These are phyloP conservation scores for Chaetomiaceae sp. DNA, from an alignment of 2,329 filamentous ascomycete species.

Conservation along the genomic window DNA sequence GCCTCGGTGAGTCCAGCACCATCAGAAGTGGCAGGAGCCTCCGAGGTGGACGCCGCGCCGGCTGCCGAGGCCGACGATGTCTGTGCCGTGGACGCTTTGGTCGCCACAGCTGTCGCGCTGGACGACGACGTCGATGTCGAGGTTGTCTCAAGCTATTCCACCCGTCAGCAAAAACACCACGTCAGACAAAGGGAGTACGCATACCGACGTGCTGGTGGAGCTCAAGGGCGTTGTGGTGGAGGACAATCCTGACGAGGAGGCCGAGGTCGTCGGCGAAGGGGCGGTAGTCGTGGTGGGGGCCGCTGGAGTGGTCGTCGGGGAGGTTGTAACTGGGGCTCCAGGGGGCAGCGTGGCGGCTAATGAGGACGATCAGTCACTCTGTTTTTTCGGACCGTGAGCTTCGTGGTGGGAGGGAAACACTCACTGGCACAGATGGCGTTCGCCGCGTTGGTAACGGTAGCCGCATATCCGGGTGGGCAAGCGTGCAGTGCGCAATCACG, in stretches of 20 bases:
- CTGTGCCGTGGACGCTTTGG: not conserved
- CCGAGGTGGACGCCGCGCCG: slow-evolving; percentile 9
- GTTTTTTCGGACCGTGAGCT: not conserved
- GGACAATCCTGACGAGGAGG: slow-evolving; percentile 3
- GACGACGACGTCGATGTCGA: slow-evolving; percentile 3
- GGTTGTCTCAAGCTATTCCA: slow-evolving; percentile 7
- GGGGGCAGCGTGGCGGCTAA: slow-evolving; percentile 5
- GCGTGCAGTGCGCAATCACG: slow-evolving; percentile 18
- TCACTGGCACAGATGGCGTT: slow-evolving; percentile 21
- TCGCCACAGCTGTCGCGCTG: slow-evolving; percentile 3
- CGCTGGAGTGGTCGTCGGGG: not conserved
- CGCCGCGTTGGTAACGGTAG: slow-evolving; percentile 17
- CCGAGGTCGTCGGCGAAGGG: slow-evolving; percentile 9
- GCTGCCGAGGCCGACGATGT: slow-evolving; percentile 7
- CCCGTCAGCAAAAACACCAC: slow-evolving; percentile 1
- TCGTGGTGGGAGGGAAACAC: not conserved
- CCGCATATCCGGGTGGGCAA: slow-evolving; percentile 19
- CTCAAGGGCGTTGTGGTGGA: not conserved
- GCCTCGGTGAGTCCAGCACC: slow-evolving; percentile 32
- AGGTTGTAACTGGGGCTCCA: not conserved
- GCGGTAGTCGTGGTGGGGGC: slow-evolving; percentile 8
- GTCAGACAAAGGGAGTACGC: not conserved
- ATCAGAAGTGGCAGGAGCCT: not conserved
- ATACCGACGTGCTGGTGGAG: slow-evolving; percentile 2
- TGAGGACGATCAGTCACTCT: not conserved